Evolutionary conservation across 805 yeast species (phyloP).

Genomic region (Pichia insulana): DNA sequence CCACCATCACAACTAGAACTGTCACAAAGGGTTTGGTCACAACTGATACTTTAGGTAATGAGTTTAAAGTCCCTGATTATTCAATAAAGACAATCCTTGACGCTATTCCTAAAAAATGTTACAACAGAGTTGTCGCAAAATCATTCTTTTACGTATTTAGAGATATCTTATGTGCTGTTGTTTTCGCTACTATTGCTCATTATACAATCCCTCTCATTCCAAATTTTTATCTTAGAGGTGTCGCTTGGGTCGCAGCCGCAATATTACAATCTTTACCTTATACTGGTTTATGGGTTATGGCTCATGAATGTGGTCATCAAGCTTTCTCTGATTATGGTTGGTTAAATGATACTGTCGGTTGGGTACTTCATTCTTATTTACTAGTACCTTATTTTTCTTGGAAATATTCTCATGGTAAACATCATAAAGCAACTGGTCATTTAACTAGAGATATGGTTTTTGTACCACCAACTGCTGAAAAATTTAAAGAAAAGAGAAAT

Average conservation of each 20-base stretch:
- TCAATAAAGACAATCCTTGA: constrained; percentile 65
- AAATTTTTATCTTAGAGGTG: constrained; percentile 35
- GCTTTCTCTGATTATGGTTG: constrained; percentile 68
- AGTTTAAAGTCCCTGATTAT: constrained; percentile 65
- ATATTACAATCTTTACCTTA: constrained; percentile 54
- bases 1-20: not conserved
- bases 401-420: constrained; percentile 79
- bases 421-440: constrained; percentile 87
- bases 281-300: constrained; percentile 78
- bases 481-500: constrained; percentile 33
- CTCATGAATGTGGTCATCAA: constrained; percentile 89
- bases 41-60: constrained; percentile 53
- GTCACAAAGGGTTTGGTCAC: constrained; percentile 32
- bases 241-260: constrained; percentile 52
- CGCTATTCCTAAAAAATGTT: constrained; percentile 69
- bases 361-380: constrained; percentile 72
- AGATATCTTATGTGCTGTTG: constrained; percentile 44
- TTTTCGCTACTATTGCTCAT: constrained; percentile 46
- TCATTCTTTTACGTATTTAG: constrained; percentile 61
- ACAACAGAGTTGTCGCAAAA: constrained; percentile 46
- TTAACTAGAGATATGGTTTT: constrained; percentile 77
- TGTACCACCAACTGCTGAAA: constrained; percentile 61
- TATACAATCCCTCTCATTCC: constrained; percentile 45
- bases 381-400: constrained; percentile 84
- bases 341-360: constrained; percentile 74